A percentile compares a stretch with the other conserved stretches of the same genome.
Evolutionary conservation across 1,139 yeast species (phyloP).

Genomic region (Nakaseomyces sp.): DNA sequence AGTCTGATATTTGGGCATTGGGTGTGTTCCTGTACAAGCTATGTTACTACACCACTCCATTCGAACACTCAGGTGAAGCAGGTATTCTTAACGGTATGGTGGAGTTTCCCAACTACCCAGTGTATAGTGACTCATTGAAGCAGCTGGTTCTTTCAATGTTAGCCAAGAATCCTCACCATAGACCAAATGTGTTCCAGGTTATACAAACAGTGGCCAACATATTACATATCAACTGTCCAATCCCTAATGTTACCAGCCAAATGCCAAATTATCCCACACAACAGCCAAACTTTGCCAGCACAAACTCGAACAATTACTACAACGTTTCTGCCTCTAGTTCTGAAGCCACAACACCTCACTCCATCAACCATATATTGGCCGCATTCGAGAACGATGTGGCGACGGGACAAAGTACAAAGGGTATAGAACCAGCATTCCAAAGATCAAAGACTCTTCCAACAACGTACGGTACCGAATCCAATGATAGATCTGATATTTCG

Average conservation of each 20-base stretch:
- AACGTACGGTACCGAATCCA: neutral
- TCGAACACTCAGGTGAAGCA: conserved; percentile 62
- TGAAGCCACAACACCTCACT: neutral
- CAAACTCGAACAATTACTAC: conserved; percentile 5
- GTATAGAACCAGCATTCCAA: neutral
- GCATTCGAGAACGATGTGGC: neutral
- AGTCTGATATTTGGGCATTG: conserved; percentile 76
- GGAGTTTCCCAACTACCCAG: conserved; percentile 46
- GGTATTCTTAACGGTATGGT: conserved; percentile 63
- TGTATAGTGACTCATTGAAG: conserved; percentile 43
- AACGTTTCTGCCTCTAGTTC: neutral
- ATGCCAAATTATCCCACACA: conserved; percentile 14
- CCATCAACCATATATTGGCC: neutral
- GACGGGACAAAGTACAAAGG: neutral
- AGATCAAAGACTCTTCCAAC: conserved; percentile 1
- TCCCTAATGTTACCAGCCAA: conserved; percentile 28
- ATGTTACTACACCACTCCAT: conserved; percentile 76
- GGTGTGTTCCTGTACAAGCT: conserved; percentile 71
- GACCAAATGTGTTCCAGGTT: conserved; percentile 66
- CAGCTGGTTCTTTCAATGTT: conserved; percentile 54
- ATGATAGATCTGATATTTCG: conserved; percentile 3
- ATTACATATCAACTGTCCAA: conserved; percentile 47
- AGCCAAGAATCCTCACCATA: conserved; percentile 56
- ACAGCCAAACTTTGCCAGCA: neutral
- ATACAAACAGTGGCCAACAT: conserved; percentile 57